Conservation (phyloP, 2,329 filamentous ascomycete species). For the Cercospora nicotianae region DNA sequence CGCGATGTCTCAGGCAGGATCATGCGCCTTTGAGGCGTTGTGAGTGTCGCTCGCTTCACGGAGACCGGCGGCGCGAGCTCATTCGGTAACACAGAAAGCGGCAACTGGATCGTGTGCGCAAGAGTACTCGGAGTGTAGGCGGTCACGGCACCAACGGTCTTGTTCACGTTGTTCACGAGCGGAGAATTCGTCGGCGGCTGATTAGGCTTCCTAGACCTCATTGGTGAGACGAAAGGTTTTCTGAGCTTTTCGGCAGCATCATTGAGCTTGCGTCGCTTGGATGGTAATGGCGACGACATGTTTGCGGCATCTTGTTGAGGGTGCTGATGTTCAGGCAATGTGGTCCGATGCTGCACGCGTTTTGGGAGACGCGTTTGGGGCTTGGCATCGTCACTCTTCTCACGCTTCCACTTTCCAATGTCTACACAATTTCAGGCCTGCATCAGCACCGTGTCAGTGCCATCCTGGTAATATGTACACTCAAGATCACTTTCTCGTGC, state of each 20-base stretch:
- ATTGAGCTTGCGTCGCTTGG: conserved; percentile 64
- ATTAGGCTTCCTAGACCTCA: conserved; percentile 49
- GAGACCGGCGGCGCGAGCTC: not conserved
- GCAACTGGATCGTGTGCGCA: conserved; percentile 31
- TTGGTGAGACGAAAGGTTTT: conserved; percentile 72
- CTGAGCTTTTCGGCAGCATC: conserved; percentile 59
- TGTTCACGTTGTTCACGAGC: conserved; percentile 22
- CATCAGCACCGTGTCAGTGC: not conserved
- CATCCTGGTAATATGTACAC: not conserved
- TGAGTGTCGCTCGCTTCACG: conserved; percentile 12
- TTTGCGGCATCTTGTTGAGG: not conserved
- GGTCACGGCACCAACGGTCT: conserved; percentile 13
- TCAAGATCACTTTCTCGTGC: not conserved
- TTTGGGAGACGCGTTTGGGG: not conserved
- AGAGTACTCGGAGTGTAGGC: conserved; percentile 35
- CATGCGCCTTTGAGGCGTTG: conserved; percentile 31
- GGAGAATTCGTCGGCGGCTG: conserved; percentile 19
- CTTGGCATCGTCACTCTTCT: not conserved
- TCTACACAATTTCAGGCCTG: not conserved
- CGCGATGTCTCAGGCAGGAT: conserved; percentile 30
- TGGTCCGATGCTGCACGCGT: not conserved
- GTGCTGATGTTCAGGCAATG: not conserved
- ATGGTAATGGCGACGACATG: conserved; percentile 27
- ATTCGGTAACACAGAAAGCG: not conserved
- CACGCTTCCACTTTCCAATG: not conserved